phyloP scores from a whole-genome alignment of 139 green algal genomes.

The Tetradesmus obliquus region DNA sequence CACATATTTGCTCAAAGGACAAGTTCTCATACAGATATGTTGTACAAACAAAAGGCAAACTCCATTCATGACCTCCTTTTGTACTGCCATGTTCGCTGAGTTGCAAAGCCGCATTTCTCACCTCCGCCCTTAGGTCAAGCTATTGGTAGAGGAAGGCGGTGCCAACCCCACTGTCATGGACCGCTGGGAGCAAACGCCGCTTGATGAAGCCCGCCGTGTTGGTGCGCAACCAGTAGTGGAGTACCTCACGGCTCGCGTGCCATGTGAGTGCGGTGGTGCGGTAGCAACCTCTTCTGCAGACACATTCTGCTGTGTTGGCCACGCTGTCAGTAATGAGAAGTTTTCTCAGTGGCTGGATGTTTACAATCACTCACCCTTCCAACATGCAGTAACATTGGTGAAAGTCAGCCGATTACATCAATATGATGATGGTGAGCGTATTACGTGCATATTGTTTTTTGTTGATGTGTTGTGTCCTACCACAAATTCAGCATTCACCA shows the following conservation, averaged over 20 bases:
- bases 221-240: constrained; percentile 28
- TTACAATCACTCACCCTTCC: neutral
- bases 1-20: no score
- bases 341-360: no score
- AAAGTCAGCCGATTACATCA: neutral
- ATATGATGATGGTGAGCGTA: neutral
- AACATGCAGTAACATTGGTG: neutral
- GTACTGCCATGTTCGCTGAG: neutral
- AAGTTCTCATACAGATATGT: no score
- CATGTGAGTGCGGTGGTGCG: neutral
- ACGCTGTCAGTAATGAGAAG: no score
- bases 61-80: no score
- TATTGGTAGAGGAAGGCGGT: constrained; percentile 6
- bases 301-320: no score
- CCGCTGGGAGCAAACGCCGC: constrained; percentile 16
- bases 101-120: neutral
- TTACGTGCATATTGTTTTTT: neutral
- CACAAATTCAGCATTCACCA: no score
- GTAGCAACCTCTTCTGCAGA: neutral
- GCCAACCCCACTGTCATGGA: neutral
- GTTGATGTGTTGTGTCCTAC: no score
- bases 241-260: neutral
- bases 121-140: neutral
- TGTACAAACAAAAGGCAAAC: no score
- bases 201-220: constrained; percentile 29